Base-by-base conservation (phyloP, 2,329 filamentous ascomycete genomes). In the Elsinoe arachidis region DNA sequence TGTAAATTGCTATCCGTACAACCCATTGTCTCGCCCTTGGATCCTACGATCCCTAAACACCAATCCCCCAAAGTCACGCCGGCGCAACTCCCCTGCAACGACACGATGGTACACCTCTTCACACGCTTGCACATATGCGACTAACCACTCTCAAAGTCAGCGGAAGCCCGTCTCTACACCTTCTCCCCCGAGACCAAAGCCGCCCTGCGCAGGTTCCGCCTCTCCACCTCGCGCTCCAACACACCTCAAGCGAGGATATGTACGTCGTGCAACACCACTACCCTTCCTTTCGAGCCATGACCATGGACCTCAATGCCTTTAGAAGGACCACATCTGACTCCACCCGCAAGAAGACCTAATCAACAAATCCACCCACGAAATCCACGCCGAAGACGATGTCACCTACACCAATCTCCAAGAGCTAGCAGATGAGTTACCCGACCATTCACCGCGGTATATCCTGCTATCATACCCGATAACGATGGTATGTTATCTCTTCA, bases 221-320 rank as follows among this genome's bases (percentile, higher is more conserved):
- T 99, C 26, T 84, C 86, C 23, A 97, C 93, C 1, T 96, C 91
- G 34, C 80, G 93, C 63, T 85, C 90, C 55, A 92, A 86, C 69
- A 84, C 86, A 47, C 87, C 91, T 0, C 90, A 96, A 76, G 93
- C 91, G 60, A 84, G 95, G 61, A 95, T 99, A 65, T 97, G 93
- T 97, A 87, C 74, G 85, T 79, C 34, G 59, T 66, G 69, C 71
- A 66, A 69, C 64, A 63, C 64, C 23, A 3, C 3, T 9, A 30
- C 26, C 26, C 61, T 17, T 37, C n/a, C 34, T 12, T 1, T 11
- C 39, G 9, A 30, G 7, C 17, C 17, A 11, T 30, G 21, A 14
- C 21, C 41, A 3, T 1, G 14, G 39, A 5, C 15, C 39, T 11
- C 15, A 5, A 15, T 15, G 9, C 6, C 12, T 23, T 46, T 12